A percentile compares a stretch with the other conserved stretches of the same genome.
These are phyloP conservation scores for Salvia miltiorrhiza DNA, from an alignment of 257 asterid genomes.

Conservation along the genomic window DNA sequence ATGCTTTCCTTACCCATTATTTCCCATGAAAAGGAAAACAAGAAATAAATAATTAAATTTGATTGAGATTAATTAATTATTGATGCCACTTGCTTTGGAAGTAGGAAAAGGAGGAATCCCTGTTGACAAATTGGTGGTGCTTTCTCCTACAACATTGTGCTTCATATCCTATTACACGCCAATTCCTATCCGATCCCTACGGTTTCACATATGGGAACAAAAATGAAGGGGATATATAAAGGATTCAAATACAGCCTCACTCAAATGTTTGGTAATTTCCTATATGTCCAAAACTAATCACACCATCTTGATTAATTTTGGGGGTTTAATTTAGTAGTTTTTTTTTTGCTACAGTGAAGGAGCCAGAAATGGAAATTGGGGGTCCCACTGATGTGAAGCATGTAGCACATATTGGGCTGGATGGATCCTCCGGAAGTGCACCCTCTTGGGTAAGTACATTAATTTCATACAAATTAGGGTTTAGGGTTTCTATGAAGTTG, in stretches of 20 bases:
- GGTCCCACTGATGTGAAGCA: constrained; percentile 75
- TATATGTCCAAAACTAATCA: too few relatives aligned
- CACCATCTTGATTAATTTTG: neutral
- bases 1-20: too few relatives aligned
- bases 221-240: constrained; percentile 67
- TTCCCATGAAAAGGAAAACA: too few relatives aligned
- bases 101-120: constrained; percentile 40
- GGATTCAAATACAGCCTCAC: constrained; percentile 58
- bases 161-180: neutral
- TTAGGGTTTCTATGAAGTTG: too few relatives aligned
- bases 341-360: constrained; percentile 44
- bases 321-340: neutral
- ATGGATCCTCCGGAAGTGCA: constrained; percentile 52
- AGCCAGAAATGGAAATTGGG: constrained; percentile 62
- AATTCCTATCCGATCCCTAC: neutral
- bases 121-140: constrained; percentile 25
- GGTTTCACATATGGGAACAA: constrained; percentile 46
- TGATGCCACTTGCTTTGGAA: constrained; percentile 23
- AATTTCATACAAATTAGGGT: neutral
- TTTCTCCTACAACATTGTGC: constrained; percentile 24
- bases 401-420: constrained; percentile 67
- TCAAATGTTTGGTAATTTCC: constrained; percentile 51
- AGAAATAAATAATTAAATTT: too few relatives aligned
- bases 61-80: neutral
- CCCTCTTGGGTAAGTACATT: constrained; percentile 55